A percentile compares a stretch with the other conserved stretches of the same genome.
phyloP scores from a whole-genome alignment of 2,329 filamentous ascomycete genomes.

The Colletotrichum nymphaeae region DNA sequence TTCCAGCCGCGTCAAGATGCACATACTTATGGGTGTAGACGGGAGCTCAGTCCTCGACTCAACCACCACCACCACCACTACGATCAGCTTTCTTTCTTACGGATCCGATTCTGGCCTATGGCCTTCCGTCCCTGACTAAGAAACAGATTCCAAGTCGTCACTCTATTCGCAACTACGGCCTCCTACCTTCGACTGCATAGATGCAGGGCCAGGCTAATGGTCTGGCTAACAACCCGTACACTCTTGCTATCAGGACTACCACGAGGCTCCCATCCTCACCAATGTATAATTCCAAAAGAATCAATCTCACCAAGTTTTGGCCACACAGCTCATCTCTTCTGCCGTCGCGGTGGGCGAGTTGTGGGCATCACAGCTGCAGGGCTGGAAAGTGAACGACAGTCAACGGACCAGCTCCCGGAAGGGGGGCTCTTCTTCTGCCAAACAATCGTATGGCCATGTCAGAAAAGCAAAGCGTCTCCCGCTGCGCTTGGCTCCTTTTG shows the following conservation, averaged over 20 bases:
- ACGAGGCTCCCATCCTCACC: background rate
- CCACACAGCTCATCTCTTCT: background rate
- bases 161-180: background rate
- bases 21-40: background rate
- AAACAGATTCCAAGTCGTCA: background rate
- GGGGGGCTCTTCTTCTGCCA: background rate
- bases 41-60: background rate
- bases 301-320: background rate
- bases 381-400: background rate
- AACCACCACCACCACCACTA: no score
- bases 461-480: background rate
- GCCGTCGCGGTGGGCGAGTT: background rate
- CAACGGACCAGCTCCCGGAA: background rate
- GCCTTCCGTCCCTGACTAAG: slow-evolving; percentile 9
- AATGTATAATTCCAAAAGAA: background rate
- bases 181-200: background rate
- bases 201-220: background rate
- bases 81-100: background rate
- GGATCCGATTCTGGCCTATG: slow-evolving; percentile 23
- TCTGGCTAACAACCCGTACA: background rate
- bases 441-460: background rate
- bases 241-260: background rate
- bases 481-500: background rate
- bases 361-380: slow-evolving; percentile 8
- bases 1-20: slow-evolving; percentile 32